A percentile compares a stretch with the other conserved stretches of the same genome.
Conservation (phyloP, 805 yeast genomes). For the Candida sphagnicola region DNA sequence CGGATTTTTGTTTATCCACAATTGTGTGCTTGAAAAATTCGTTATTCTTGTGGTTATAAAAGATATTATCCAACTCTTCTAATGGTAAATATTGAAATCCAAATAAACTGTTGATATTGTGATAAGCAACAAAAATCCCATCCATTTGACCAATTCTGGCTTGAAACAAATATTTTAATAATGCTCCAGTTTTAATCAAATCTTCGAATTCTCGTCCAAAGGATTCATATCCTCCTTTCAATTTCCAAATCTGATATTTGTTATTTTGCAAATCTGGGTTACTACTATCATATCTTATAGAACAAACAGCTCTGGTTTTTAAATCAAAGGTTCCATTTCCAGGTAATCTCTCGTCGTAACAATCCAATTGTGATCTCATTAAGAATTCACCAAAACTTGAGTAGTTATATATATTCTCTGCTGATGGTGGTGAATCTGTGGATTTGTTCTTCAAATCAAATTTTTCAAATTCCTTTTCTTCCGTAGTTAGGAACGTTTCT, state of each 20-base stretch:
- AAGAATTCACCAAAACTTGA: constrained; percentile 64
- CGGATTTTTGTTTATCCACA: background rate
- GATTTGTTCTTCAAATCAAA: constrained; percentile 19
- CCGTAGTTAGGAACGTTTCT: constrained; percentile 70
- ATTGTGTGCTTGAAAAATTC: background rate
- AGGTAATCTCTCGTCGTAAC: constrained; percentile 70
- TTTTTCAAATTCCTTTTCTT: constrained; percentile 46
- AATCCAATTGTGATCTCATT: constrained; percentile 89
- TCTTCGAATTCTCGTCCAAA: constrained; percentile 78
- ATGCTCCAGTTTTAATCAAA: constrained; percentile 62
- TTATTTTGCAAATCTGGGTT: constrained; percentile 53
- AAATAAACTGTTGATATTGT: constrained; percentile 72
- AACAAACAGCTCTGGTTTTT: constrained; percentile 87
- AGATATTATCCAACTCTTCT: constrained; percentile 56
- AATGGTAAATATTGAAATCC: constrained; percentile 90
- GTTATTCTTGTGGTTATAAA: constrained; percentile 14
- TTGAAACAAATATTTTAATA: constrained; percentile 83
- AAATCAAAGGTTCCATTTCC: constrained; percentile 91
- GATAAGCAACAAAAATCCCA: constrained; percentile 91
- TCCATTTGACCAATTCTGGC: constrained; percentile 97
- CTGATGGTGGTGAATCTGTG: constrained; percentile 7
- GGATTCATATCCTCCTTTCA: constrained; percentile 69
- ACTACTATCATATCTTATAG: constrained; percentile 74
- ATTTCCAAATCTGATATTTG: constrained; percentile 62
- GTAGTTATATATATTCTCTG: constrained; percentile 57